A percentile compares a stretch with the other conserved stretches of the same genome.
Evolutionary conservation across 345 rosid species (phyloP).

Genomic region (Hypericum androsaemum): DNA sequence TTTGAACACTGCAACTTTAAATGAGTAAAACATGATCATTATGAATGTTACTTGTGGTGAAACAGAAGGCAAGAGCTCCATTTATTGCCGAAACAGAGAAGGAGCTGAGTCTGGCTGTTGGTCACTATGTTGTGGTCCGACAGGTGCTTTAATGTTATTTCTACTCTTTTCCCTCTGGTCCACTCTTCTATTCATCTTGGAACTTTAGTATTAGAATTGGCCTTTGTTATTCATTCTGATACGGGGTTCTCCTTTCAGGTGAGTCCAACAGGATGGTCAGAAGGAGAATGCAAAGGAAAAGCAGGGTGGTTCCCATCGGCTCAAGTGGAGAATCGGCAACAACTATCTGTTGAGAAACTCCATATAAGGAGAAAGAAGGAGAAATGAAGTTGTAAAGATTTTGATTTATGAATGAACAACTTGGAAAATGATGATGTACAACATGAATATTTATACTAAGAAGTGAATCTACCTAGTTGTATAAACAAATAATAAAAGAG

Average conservation of each 20-base stretch:
- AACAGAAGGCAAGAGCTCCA: conserved; percentile 66
- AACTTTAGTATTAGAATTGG: too few species aligned
- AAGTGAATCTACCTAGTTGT: too few species aligned
- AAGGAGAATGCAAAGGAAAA: conserved; percentile 91
- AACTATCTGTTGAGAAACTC: too few species aligned
- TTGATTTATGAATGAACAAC: too few species aligned
- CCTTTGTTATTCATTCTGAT: too few species aligned
- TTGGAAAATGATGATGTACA: too few species aligned
- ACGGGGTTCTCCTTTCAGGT: conserved; percentile 33
- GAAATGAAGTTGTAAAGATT: too few species aligned
- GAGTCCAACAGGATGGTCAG: conserved; percentile 80
- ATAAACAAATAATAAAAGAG: too few species aligned
- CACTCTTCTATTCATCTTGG: too few species aligned
- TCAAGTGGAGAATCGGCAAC: conserved; percentile 77
- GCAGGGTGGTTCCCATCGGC: conserved; percentile 96
- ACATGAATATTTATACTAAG: too few species aligned
- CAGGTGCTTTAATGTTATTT: conserved; percentile 33
- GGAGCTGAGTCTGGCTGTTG: conserved; percentile 68
- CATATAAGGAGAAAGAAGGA: too few species aligned
- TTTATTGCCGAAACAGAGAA: conserved; percentile 74
- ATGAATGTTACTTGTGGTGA: conserved; percentile 13
- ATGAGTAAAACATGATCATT: neutral
- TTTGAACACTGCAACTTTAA: conserved; percentile 4
- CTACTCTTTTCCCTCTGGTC: too few species aligned
- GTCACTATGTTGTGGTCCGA: conserved; percentile 83